Percentiles rank a stretch among this genome's conserved stretches.
These are phyloP conservation scores for Wickerhamiella bombiphila DNA, from an alignment of 805 yeast species.

Conservation along the genomic window DNA sequence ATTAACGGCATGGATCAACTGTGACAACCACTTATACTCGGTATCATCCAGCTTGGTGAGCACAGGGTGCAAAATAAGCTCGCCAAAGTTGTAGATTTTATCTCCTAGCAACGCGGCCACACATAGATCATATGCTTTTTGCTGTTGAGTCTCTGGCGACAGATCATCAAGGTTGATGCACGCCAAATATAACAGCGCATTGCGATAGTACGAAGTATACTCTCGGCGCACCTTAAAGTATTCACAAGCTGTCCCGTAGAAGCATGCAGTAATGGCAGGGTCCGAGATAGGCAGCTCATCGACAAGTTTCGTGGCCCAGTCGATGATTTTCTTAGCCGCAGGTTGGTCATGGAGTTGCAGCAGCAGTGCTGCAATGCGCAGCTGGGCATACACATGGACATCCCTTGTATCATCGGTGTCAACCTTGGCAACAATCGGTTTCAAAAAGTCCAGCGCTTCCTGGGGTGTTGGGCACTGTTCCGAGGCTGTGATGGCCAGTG, in stretches of 20 bases:
- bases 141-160: conserved; percentile 28
- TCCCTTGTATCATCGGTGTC: conserved; percentile 27
- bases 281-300: conserved; percentile 42
- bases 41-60: conserved; percentile 38
- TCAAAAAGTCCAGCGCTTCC: conserved; percentile 40
- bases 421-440: conserved; percentile 32
- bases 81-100: conserved; percentile 89
- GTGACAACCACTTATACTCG: conserved; percentile 53
- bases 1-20: conserved; percentile 56
- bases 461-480: conserved; percentile 28
- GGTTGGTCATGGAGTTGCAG: conserved; percentile 40
- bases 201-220: conserved; percentile 67
- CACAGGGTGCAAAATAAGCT: conserved; percentile 78
- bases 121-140: conserved; percentile 59
- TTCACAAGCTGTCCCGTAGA: conserved; percentile 65
- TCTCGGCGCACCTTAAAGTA: conserved; percentile 61
- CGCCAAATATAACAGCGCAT: conserved; percentile 68
- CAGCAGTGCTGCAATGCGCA: conserved; percentile 64
- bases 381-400: conserved; percentile 37
- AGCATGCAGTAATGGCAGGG: conserved; percentile 62
- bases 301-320: conserved; percentile 40
- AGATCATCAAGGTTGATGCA: conserved; percentile 41
- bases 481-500: conserved; percentile 48
- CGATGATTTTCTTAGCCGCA: conserved; percentile 55
- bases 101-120: conserved; percentile 84